A percentile compares a stretch with the other conserved stretches of the same genome.
phyloP scores from a whole-genome alignment of 352 stramenopile genomes.

The Globisporangium polare region DNA sequence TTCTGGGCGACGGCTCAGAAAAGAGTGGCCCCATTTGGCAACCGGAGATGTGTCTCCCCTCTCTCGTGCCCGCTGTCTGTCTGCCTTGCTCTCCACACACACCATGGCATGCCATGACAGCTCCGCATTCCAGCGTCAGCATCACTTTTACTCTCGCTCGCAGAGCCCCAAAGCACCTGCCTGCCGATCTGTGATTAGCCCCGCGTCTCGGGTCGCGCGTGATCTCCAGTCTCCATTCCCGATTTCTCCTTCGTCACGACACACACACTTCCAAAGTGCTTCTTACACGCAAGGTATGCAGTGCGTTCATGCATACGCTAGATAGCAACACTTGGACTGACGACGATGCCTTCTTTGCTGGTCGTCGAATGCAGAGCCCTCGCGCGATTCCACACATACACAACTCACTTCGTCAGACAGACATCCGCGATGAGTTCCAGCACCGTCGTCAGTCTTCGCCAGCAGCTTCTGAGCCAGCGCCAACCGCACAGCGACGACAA shows the following conservation, averaged over 20 bases:
- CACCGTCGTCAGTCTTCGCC: background rate
- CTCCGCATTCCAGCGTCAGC: background rate
- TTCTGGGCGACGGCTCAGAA: slow-evolving; percentile 1
- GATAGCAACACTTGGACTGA: background rate
- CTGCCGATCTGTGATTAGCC: background rate
- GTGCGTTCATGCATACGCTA: background rate
- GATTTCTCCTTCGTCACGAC: background rate
- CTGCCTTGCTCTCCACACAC: background rate
- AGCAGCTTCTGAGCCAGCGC: background rate
- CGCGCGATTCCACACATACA: background rate
- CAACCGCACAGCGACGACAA: background rate
- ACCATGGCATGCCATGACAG: background rate
- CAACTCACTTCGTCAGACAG: background rate
- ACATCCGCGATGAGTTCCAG: slow-evolving; percentile 2
- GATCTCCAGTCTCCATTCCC: slow-evolving; percentile 1
- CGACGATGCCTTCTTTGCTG: background rate
- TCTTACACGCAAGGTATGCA: too few species aligned
- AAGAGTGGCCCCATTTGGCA: background rate
- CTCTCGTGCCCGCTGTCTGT: background rate
- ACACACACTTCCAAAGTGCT: too few species aligned
- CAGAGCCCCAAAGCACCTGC: background rate
- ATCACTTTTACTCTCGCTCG: background rate
- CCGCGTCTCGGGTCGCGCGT: background rate
- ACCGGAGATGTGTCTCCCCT: too few species aligned
- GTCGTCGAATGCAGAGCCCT: background rate